phyloP scores from a whole-genome alignment of 495 filamentous ascomycete species.

The Choiromyces venosus region DNA sequence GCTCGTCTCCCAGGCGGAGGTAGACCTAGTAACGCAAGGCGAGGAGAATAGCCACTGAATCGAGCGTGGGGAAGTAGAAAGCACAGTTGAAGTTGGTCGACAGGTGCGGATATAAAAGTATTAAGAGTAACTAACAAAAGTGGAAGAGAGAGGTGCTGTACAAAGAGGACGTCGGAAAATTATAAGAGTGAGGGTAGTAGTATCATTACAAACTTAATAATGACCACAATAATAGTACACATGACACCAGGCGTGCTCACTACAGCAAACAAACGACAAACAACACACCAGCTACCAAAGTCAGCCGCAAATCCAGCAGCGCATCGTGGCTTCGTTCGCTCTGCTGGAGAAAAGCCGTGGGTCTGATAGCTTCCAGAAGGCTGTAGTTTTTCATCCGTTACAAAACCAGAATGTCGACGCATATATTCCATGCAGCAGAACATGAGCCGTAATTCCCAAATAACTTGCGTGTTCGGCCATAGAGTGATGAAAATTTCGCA shows the following conservation, averaged over 20 bases:
- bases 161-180: too few relatives aligned
- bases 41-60: background rate
- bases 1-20: background rate
- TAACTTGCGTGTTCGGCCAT: background rate
- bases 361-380: too few relatives aligned
- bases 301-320: too few relatives aligned
- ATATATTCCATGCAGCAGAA: background rate
- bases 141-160: too few relatives aligned
- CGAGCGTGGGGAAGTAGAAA: too few relatives aligned
- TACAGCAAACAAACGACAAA: background rate
- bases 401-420: background rate
- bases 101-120: background rate
- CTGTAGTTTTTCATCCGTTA: too few relatives aligned
- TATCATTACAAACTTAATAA: too few relatives aligned
- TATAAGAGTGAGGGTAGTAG: too few relatives aligned
- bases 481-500: background rate
- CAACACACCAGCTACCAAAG: background rate
- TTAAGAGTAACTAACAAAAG: too few relatives aligned
- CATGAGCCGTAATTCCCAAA: background rate
- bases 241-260: background rate
- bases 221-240: background rate
- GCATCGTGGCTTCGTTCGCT: too few relatives aligned
- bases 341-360: too few relatives aligned
- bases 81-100: too few relatives aligned
- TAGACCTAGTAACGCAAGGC: background rate